These are phyloP conservation scores for Lipomyces lipofer DNA, from an alignment of 805 yeast species.

Conservation along the genomic window DNA sequence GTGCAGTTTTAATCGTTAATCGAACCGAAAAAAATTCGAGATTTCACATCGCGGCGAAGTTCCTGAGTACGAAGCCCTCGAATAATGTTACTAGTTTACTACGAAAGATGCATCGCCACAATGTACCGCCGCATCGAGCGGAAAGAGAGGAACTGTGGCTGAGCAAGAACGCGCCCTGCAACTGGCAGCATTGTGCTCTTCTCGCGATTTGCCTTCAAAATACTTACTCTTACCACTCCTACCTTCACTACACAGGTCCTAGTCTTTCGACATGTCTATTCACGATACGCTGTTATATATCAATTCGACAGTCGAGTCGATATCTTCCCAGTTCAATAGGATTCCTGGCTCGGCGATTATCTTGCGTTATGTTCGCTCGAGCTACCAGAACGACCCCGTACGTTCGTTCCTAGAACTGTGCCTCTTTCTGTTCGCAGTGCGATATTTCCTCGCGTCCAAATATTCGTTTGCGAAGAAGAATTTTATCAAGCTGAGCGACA, in stretches of 20 bases:
- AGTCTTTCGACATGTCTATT: conserved; percentile 12
- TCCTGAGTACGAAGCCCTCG: no score
- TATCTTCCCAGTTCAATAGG: conserved; percentile 25
- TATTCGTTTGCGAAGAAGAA: conserved; percentile 74
- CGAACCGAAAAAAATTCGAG: no score
- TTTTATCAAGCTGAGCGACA: conserved; percentile 51
- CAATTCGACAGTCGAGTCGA: conserved; percentile 26
- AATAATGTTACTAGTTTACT: no score
- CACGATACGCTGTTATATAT: conserved; percentile 29
- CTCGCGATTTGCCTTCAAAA: no score
- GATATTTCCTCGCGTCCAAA: conserved; percentile 77
- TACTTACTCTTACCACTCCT: no score
- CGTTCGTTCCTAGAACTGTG: conserved; percentile 80
- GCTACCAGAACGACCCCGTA: conserved; percentile 91
- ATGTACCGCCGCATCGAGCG: no score
- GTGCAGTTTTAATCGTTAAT: no score
- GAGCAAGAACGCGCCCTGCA: no score
- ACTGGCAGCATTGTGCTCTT: no score
- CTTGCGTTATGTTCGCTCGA: conserved; percentile 69
- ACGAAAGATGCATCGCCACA: no score
- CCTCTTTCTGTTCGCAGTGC: conserved; percentile 75
- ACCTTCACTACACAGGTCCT: background rate
- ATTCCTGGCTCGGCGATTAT: conserved; percentile 46
- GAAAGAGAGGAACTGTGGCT: no score
- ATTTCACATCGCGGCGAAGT: no score